These are phyloP conservation scores for Neurospora cerealis DNA, from an alignment of 495 filamentous ascomycete species.

Conservation along the genomic window DNA sequence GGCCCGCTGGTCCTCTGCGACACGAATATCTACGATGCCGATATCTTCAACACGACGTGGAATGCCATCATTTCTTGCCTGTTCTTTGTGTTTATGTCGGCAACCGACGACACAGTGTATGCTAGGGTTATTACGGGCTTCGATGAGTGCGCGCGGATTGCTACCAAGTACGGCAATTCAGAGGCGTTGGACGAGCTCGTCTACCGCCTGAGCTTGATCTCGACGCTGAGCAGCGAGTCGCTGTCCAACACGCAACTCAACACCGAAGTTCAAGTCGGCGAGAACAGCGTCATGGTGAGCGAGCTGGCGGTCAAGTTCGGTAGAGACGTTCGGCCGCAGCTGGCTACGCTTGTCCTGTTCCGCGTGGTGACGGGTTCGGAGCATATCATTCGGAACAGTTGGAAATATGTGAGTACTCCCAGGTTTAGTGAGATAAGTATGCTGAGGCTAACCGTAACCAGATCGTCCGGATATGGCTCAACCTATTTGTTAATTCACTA, in stretches of 20 bases:
- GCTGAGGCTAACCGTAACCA: constrained; percentile 26
- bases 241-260: constrained; percentile 81
- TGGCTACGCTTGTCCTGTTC: constrained; percentile 91
- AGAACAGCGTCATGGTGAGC: constrained; percentile 96
- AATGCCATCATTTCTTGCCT: constrained; percentile 88
- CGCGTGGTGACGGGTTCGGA: constrained; percentile 80
- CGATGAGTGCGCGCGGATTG: constrained; percentile 91
- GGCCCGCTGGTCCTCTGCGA: constrained; percentile 69
- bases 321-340: constrained; percentile 81
- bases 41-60: constrained; percentile 97
- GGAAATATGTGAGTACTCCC: constrained; percentile 59
- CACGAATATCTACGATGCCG: constrained; percentile 90
- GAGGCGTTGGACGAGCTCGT: constrained; percentile 89
- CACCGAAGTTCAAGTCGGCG: constrained; percentile 86
- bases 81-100: constrained; percentile 98
- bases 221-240: constrained; percentile 63
- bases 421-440: neutral
- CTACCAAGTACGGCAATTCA: constrained; percentile 70
- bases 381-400: constrained; percentile 61
- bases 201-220: constrained; percentile 80
- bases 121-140: constrained; percentile 87
- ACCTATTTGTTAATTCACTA: constrained; percentile 92
- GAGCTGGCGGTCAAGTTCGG: constrained; percentile 96
- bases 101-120: constrained; percentile 95
- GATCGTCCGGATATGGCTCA: constrained; percentile 85